A percentile compares a stretch with the other conserved stretches of the same genome.
Conservation (phyloP, 768 basidiomycete genomes). For the Hygrocybe punicea region DNA sequence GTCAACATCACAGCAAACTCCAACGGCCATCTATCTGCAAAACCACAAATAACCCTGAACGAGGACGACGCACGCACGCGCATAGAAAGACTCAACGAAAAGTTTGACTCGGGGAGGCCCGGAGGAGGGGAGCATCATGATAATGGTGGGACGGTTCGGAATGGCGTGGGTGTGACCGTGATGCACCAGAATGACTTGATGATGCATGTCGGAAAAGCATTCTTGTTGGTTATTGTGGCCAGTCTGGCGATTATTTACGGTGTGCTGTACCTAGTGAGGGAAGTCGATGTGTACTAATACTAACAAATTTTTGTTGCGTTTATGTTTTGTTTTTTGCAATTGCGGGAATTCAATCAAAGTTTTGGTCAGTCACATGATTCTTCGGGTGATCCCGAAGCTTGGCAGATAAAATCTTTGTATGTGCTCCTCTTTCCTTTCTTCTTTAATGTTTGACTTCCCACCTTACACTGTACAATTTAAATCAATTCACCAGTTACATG, state of each 20-base stretch:
- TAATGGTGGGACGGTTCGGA: conserved; percentile 24
- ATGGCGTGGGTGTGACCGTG: conserved; percentile 16
- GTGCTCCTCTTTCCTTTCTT: too few species aligned
- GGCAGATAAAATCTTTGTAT: too few species aligned
- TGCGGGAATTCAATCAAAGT: too few species aligned
- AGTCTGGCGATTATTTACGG: conserved; percentile 1
- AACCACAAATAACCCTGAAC: conserved; percentile 40
- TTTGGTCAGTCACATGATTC: too few species aligned
- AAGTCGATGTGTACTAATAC: too few species aligned
- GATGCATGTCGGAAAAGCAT: background rate
- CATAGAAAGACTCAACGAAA: conserved; percentile 46
- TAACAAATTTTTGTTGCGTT: too few species aligned
- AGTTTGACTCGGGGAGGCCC: conserved; percentile 28
- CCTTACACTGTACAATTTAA: too few species aligned
- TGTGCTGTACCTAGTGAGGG: background rate
- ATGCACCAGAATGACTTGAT: background rate
- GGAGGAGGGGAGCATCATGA: conserved; percentile 20
- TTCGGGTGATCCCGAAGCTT: too few species aligned
- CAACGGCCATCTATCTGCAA: conserved; percentile 16
- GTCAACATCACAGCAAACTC: conserved; percentile 42
- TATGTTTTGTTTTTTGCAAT: too few species aligned
- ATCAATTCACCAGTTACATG: too few species aligned
- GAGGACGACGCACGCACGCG: conserved; percentile 54
- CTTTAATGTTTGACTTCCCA: too few species aligned
- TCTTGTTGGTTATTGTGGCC: background rate